Base-by-base conservation (phyloP, 208 protist genomes). In the Acanthamoeba triangularis region DNA sequence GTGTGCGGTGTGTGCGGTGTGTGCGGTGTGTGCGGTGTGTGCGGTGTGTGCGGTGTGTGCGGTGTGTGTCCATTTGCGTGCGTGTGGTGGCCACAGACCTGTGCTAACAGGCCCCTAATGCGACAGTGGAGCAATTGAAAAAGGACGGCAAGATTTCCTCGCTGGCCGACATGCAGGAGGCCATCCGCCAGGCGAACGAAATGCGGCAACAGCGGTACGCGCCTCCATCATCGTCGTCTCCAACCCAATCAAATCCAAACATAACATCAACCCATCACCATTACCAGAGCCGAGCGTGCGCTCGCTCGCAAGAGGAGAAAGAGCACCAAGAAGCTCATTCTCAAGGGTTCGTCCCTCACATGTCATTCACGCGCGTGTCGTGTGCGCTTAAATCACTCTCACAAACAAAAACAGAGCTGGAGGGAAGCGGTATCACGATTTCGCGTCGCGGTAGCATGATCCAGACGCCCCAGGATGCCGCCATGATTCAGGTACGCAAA, bases 131-230 rank as follows among this genome's bases (percentile, higher is more conserved):
- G 37, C 69, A 78, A 20, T 2, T 78, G 69, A 78, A 78, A n/a
- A 30, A 41, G 16, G 69, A 78, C 30, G 69, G 69, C 69, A 78
- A 78, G 69, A 78, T 78, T n/a, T 47, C 33, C 16, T 78, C 69
- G 33, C 37, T 78, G 69, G 69, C 69, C 69, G 69, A 78, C 30
- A 78, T 78, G 69, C 69, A 78, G 37, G 69, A 78, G 37, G 69
- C 69, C 69, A 78, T 78, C 69, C n/a, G 69, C 7, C 69, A 78
- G 37, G 69, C 69, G 28, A 78, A 78, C 69, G 69, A 78, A 41
- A 78, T 47, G 69, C 69, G 37, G 37, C 37, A 41, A 3, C 37
- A 41, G 37, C 37, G 49, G 49, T 54, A 20, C 49, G 49, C 49
- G 49, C 49, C n/a, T n/a, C n/a, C 49, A 41, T 41, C n/a, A n/a